phyloP scores from a whole-genome alignment of 768 basidiomycete species.

The Podaxis sp. region DNA sequence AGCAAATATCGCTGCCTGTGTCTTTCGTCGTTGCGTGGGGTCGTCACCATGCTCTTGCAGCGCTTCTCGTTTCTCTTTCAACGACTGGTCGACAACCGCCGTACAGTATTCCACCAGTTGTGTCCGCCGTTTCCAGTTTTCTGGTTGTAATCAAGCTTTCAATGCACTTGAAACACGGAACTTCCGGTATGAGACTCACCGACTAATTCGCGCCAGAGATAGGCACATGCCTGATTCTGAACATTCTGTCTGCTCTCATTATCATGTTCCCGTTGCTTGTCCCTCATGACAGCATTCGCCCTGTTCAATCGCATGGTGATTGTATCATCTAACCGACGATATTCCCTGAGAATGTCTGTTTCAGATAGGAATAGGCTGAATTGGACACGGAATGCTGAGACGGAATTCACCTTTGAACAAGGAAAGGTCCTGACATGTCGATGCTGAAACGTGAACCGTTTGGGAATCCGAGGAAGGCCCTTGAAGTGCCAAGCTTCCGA shows the following conservation, averaged over 20 bases:
- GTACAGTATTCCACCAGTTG: constrained; percentile 79
- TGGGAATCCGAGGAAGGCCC: constrained; percentile 59
- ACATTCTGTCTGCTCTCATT: constrained; percentile 46
- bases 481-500: constrained; percentile 72
- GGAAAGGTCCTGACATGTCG: constrained; percentile 73
- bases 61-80: constrained; percentile 52
- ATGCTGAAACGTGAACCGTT: constrained; percentile 67
- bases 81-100: constrained; percentile 62
- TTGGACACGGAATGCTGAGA: background rate
- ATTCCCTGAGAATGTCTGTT: constrained; percentile 79
- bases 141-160: constrained; percentile 26
- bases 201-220: constrained; percentile 77
- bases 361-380: constrained; percentile 5
- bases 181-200: constrained; percentile 44
- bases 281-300: constrained; percentile 72
- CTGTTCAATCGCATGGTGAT: constrained; percentile 82
- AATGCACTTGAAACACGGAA: constrained; percentile 19
- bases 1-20: constrained; percentile 57
- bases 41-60: constrained; percentile 44
- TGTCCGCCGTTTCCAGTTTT: constrained; percentile 72
- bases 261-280: constrained; percentile 56
- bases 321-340: constrained; percentile 76
- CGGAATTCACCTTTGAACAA: constrained; percentile 67
- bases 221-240: constrained; percentile 74
- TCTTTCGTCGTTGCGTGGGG: constrained; percentile 45